These are phyloP conservation scores for Vigna nakashimae DNA, from an alignment of 306 rosid species.

Conservation along the genomic window DNA sequence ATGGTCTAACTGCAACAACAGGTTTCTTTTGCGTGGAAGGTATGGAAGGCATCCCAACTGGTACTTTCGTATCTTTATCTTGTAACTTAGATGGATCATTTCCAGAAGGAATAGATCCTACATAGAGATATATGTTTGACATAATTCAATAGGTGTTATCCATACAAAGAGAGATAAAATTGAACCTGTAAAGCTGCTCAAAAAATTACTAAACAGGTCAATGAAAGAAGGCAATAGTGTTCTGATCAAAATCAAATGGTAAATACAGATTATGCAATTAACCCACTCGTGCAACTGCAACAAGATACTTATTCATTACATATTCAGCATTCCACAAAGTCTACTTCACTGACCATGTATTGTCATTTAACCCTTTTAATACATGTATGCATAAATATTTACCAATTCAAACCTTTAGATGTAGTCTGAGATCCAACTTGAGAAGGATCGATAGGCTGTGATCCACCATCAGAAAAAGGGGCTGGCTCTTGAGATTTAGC, in stretches of 20 bases:
- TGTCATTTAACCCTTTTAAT: conserved; percentile 15
- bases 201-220: neutral
- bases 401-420: conserved; percentile 68
- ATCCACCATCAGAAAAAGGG: conserved; percentile 58
- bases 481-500: conserved; percentile 61
- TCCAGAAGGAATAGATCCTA: conserved; percentile 63
- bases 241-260: conserved; percentile 34
- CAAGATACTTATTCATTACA: conserved; percentile 9
- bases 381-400: conserved; percentile 31
- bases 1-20: conserved; percentile 50
- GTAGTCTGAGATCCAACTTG: conserved; percentile 61
- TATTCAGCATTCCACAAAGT: neutral
- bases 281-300: conserved; percentile 20
- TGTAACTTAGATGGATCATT: conserved; percentile 62
- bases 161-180: conserved; percentile 15
- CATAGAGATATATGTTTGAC: conserved; percentile 41
- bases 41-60: conserved; percentile 54
- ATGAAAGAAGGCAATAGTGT: conserved; percentile 11
- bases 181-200: conserved; percentile 11
- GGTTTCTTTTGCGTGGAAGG: conserved; percentile 60
- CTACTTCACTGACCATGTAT: neutral
- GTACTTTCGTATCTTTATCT: conserved; percentile 66
- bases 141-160: conserved; percentile 37
- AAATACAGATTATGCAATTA: conserved; percentile 18
- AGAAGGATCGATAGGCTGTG: conserved; percentile 57